Conservation (phyloP, 345 rosid species). For the Xanthoceras sorbifolium region DNA sequence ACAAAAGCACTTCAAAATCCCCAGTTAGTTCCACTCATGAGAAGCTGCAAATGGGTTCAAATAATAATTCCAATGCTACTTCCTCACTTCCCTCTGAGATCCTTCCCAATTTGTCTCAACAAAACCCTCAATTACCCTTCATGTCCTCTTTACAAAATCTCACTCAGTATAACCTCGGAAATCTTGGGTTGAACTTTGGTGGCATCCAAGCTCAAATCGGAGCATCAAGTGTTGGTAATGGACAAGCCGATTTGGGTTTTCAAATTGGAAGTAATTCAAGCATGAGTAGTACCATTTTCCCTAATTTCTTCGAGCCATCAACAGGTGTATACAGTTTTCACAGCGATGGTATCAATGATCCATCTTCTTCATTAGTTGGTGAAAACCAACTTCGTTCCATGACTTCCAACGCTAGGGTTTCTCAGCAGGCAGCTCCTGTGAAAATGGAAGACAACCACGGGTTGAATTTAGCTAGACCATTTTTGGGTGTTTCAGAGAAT, state of each 20-base stretch:
- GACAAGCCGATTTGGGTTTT: conserved; percentile 47
- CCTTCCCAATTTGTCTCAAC: conserved; percentile 38
- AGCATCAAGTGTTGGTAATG: conserved; percentile 27
- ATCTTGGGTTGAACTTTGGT: conserved; percentile 55
- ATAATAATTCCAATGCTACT: conserved; percentile 33
- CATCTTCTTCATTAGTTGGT: conserved; percentile 41
- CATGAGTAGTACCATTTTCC: conserved; percentile 34
- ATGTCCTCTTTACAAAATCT: conserved; percentile 47
- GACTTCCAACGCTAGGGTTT: conserved; percentile 55
- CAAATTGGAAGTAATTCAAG: conserved; percentile 41
- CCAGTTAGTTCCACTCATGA: conserved; percentile 23
- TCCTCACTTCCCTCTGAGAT: conserved; percentile 38
- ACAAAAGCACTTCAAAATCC: conserved; percentile 47
- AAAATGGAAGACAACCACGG: conserved; percentile 56
- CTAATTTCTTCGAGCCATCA: conserved; percentile 47
- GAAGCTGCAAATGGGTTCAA: conserved; percentile 35
- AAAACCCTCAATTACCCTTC: conserved; percentile 51
- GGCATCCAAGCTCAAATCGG: conserved; percentile 39
- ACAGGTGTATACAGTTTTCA: conserved; percentile 43
- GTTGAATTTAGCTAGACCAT: conserved; percentile 41
- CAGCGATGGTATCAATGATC: conserved; percentile 39
- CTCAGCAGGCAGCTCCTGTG: conserved; percentile 43
- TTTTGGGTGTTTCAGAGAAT: conserved; percentile 37
- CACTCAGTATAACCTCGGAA: conserved; percentile 45
- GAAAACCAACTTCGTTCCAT: conserved; percentile 30